Base-by-base conservation (phyloP, 768 basidiomycete genomes). In the Tulasnella sp. region DNA sequence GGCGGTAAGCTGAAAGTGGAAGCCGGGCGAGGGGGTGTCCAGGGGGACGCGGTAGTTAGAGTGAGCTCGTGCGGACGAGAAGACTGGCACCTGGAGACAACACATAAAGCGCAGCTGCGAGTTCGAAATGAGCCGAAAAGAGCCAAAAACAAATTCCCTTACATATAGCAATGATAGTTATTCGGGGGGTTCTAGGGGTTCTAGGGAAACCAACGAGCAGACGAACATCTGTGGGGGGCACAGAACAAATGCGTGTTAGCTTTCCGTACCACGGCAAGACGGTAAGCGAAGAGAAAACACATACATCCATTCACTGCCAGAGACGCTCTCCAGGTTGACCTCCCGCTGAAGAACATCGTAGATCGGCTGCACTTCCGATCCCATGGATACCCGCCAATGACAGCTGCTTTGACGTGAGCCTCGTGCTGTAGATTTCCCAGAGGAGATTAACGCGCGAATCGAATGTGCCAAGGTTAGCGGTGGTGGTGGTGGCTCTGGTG, bases 241-340 rank as follows among this genome's bases (percentile, higher is more conserved):
- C 81, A 84, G 81, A 81, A 84, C 40, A 79, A 40, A 42, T 14
- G 16, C 1, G 10, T 8, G 81, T 62, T 27, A 62, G 58, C 58
- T 16, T 62, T 1, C 48, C 21, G 1, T 48, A 3, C 21, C 48
- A 48, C 48, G 18, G 21, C 58, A n/a, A 62, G 9, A 62, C n/a
- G n/a, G 58, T 24, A 2, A 31, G 14, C n/a, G 58, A 62, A 12
- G 31, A 34, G 12, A 7, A n/a, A 62, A 62, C n/a, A n/a, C n/a
- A n/a, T n/a, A n/a, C n/a, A n/a, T n/a, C n/a, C n/a, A n/a, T n/a
- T n/a, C n/a, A n/a, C n/a, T n/a, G n/a, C n/a, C n/a, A n/a, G n/a
- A n/a, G n/a, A n/a, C n/a, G n/a, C n/a, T n/a, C n/a, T n/a, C n/a
- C n/a, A n/a, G n/a, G n/a, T n/a, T n/a, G n/a, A n/a, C n/a, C n/a